phyloP scores from a whole-genome alignment of 2,329 filamentous ascomycete genomes.

The Cephalotrichum gorgonifer region DNA sequence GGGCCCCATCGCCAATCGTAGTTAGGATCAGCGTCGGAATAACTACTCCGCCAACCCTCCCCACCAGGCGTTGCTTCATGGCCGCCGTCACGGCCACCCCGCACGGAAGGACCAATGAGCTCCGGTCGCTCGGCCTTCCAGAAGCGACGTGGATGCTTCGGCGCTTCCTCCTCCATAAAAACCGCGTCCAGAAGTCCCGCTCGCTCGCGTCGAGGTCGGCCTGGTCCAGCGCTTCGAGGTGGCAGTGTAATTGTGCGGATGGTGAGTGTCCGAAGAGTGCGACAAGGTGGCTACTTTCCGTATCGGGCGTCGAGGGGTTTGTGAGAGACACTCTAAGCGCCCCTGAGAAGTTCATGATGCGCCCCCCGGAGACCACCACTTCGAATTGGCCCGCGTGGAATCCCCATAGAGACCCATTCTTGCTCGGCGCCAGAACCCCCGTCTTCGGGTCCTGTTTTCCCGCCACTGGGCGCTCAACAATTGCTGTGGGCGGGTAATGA shows the following conservation, averaged over 20 bases:
- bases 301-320: background rate
- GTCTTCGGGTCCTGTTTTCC: background rate
- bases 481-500: slow-evolving; percentile 6
- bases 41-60: background rate
- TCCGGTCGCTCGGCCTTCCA: slow-evolving; percentile 1
- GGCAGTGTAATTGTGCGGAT: background rate
- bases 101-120: background rate
- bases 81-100: background rate
- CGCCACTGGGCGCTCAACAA: slow-evolving; percentile 5
- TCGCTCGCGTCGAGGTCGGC: background rate
- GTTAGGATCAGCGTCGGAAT: slow-evolving; percentile 1
- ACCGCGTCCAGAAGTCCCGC: slow-evolving; percentile 1
- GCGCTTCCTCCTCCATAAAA: background rate
- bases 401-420: slow-evolving; percentile 6
- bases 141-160: background rate
- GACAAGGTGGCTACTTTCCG: background rate
- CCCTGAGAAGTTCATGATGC: background rate
- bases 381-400: slow-evolving; percentile 1
- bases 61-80: background rate
- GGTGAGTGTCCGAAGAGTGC: background rate
- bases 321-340: background rate
- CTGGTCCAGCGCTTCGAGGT: slow-evolving; percentile 1
- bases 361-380: background rate
- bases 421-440: background rate
- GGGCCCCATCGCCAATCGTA: background rate